Evolutionary conservation across 805 yeast species (phyloP).

Genomic region (Kluyveromyces lactis): DNA sequence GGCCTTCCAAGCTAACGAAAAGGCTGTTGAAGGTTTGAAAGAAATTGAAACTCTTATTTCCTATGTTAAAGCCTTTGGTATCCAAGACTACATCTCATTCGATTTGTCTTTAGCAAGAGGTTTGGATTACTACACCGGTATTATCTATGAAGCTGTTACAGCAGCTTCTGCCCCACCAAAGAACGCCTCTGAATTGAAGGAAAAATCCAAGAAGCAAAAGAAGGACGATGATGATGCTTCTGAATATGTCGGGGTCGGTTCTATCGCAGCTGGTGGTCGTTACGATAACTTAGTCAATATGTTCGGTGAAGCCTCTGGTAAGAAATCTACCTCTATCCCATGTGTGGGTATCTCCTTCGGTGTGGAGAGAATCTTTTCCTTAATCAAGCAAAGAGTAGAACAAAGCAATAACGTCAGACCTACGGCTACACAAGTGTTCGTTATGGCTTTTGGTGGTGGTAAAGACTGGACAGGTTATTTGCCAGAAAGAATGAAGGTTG

Average conservation of each 20-base stretch:
- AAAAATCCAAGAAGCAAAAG: constrained; percentile 28
- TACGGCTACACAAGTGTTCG: constrained; percentile 83
- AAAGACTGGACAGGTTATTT: constrained; percentile 91
- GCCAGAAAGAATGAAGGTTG: constrained; percentile 81
- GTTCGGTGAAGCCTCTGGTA: constrained; percentile 80
- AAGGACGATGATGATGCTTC: constrained; percentile 82
- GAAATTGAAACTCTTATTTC: constrained; percentile 73
- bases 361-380: constrained; percentile 87
- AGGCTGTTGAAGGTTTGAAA: constrained; percentile 71
- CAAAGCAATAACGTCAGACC: constrained; percentile 61
- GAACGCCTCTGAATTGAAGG: constrained; percentile 61
- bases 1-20: constrained; percentile 49
- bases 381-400: constrained; percentile 69
- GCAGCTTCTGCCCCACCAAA: constrained; percentile 92
- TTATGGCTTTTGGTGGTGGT: constrained; percentile 99
- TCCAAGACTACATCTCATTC: constrained; percentile 60
- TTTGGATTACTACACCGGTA: constrained; percentile 93
- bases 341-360: constrained; percentile 98
- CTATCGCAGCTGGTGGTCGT: constrained; percentile 98
- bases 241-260: constrained; percentile 95
- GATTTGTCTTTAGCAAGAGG: constrained; percentile 97
- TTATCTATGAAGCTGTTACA: constrained; percentile 94
- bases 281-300: constrained; percentile 94
- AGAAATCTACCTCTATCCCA: constrained; percentile 73
- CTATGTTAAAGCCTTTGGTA: constrained; percentile 77